Evolutionary conservation across 2,329 filamentous ascomycete genomes (phyloP), one percentile per base, ranked within the genome.

Genomic region (Calcarisporium arbuscula): DNA sequence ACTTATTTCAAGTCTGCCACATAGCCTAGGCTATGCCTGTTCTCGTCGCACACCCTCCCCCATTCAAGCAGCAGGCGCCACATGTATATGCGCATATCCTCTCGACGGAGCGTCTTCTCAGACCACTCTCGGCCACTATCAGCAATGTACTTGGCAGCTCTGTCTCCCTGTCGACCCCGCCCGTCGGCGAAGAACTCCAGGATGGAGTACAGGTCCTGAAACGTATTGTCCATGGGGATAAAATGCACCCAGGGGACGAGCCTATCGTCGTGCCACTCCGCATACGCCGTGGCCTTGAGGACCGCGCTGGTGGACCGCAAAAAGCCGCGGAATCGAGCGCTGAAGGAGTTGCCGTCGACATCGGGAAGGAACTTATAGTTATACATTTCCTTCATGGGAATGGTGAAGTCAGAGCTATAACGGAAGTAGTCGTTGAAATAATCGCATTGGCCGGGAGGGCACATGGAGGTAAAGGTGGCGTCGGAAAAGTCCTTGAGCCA

Each of bases 261-360:
- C 6, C 82, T 68, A 28, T 74, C 70, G 51, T 86, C 82, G 51
- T 86, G 82, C 83, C 83, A 87, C 53, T 87, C 83, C 8, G 73
- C 63, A 52, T 82, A 87, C 28, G 86, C 68, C 4, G 82, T 85
- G 10, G 77, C 72, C 58, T 87, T 87, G 51, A 87, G 71, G 2
- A 79, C 77, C 21, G 84, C 55, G 29, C 72, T 78, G 2, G 73
- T 82, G 23, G 73, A 80, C 18, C 70, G 65, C 8, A 87, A 60
- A 45, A 85, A 80, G 0, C 68, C 70, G 30, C 72, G 68, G 56
- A 74, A 82, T n/a, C 77, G 68, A 5, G 73, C 77, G 35, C 68
- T 74, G 49, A 78, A 79, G 3, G 69, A 72, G 56, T 79, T 74
- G n/a, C 82, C 82, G 51, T 87, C 83, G 28, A 82, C 70, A 49